phyloP scores from a whole-genome alignment of 805 yeast genomes.

The Clavispora vitiphila region DNA sequence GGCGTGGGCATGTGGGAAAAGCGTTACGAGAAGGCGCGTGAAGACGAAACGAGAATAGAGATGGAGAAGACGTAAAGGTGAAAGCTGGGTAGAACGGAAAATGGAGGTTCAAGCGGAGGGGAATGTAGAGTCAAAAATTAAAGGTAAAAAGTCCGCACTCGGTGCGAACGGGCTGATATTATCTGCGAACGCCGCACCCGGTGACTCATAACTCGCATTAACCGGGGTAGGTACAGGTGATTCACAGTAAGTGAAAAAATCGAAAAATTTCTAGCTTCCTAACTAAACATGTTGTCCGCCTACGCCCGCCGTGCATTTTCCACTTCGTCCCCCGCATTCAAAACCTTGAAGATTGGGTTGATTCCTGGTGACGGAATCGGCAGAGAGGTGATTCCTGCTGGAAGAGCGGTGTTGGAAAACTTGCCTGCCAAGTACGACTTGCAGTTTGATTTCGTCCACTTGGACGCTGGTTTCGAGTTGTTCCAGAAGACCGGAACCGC shows the following conservation, averaged over 20 bases:
- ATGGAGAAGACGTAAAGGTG: no score
- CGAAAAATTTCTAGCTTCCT: neutral
- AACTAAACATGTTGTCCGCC: constrained; percentile 12
- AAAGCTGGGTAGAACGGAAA: no score
- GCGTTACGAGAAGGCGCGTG: no score
- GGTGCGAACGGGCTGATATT: neutral
- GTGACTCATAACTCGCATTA: neutral
- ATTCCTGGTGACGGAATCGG: constrained; percentile 99
- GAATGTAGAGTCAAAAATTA: no score
- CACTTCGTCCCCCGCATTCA: constrained; percentile 25
- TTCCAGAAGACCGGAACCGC: constrained; percentile 95
- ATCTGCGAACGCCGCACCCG: neutral
- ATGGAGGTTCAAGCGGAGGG: no score
- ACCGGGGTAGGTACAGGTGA: neutral
- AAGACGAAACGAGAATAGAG: no score
- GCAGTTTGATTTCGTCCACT: constrained; percentile 77
- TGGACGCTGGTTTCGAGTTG: constrained; percentile 92
- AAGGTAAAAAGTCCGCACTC: no score
- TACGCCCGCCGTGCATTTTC: constrained; percentile 27
- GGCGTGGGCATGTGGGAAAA: no score
- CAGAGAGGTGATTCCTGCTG: constrained; percentile 96
- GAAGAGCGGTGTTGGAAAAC: constrained; percentile 78
- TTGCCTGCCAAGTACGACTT: constrained; percentile 73
- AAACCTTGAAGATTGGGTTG: constrained; percentile 49
- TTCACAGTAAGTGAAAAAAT: no score